phyloP scores from a whole-genome alignment of 495 filamentous ascomycete genomes.

The Lasiosphaeris hirsuta region DNA sequence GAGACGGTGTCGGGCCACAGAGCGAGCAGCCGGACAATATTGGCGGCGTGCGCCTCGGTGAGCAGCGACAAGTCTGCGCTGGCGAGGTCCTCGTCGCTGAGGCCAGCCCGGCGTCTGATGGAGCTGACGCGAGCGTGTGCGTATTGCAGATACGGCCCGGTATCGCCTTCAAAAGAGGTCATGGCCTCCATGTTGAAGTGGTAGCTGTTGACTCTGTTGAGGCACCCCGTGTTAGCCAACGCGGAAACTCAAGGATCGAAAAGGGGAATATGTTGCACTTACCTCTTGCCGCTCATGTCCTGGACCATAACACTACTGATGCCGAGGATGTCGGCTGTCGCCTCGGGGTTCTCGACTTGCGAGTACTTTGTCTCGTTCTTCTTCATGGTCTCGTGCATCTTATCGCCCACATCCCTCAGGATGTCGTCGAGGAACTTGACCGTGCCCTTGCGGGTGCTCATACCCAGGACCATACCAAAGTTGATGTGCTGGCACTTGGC shows the following conservation, averaged over 20 bases:
- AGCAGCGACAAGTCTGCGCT: slow-evolving; percentile 57
- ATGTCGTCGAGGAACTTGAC: slow-evolving; percentile 60
- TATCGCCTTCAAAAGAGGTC: slow-evolving; percentile 69
- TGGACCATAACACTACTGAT: slow-evolving; percentile 64
- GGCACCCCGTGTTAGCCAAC: not conserved
- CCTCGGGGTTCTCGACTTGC: slow-evolving; percentile 56
- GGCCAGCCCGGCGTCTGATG: slow-evolving; percentile 52
- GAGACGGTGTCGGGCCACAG: slow-evolving; percentile 64
- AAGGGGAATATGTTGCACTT: slow-evolving; percentile 9
- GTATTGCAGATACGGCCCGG: slow-evolving; percentile 68
- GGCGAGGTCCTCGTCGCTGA: slow-evolving; percentile 51
- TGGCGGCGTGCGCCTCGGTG: slow-evolving; percentile 55
- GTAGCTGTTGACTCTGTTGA: slow-evolving; percentile 57
- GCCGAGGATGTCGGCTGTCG: slow-evolving; percentile 55
- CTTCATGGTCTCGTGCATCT: slow-evolving; percentile 64
- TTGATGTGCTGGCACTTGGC: slow-evolving; percentile 58
- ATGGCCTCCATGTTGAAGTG: slow-evolving; percentile 61
- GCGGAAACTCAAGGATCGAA: not conserved
- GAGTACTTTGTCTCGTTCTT: slow-evolving; percentile 59
- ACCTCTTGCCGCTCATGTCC: slow-evolving; percentile 65
- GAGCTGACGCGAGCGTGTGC: slow-evolving; percentile 63
- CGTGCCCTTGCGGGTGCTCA: slow-evolving; percentile 59
- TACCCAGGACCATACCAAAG: slow-evolving; percentile 60
- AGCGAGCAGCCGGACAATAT: slow-evolving; percentile 57
- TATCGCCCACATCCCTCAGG: slow-evolving; percentile 56